Conservation (phyloP, 139 green algal species). For the Auxenochlorella pyrenoidosa region DNA sequence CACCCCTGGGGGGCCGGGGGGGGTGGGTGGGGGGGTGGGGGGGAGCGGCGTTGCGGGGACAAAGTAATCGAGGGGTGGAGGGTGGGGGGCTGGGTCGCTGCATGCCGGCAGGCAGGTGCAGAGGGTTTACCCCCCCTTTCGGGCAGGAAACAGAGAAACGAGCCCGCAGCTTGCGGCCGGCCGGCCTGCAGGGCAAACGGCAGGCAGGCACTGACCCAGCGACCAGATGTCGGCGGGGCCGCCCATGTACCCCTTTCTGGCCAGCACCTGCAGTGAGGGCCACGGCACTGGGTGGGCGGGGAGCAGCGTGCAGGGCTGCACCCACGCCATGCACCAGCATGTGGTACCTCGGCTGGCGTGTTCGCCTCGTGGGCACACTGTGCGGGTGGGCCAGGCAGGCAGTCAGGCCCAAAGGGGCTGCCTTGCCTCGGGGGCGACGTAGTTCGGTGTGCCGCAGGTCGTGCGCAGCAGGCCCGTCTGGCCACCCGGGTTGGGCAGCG, state of each 20-base stretch:
- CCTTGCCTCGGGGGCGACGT: constrained; percentile 71
- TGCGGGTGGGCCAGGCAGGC: neutral
- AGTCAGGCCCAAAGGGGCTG: neutral
- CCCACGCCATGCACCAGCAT: neutral
- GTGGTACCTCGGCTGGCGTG: no score
- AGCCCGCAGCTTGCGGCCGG: neutral
- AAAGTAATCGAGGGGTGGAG: neutral
- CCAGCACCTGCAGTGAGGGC: constrained; percentile 49
- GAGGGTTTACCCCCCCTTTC: no score
- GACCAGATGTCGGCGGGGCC: constrained; percentile 71
- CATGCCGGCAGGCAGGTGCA: neutral
- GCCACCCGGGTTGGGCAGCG: constrained; percentile 21
- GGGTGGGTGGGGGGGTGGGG: neutral
- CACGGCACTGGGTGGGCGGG: no score
- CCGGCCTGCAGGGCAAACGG: neutral
- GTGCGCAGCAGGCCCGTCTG: constrained; percentile 55
- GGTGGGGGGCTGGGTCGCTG: neutral
- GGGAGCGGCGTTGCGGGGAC: no score
- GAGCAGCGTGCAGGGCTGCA: no score
- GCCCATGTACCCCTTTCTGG: constrained; percentile 57
- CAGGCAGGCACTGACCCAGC: constrained; percentile 45
- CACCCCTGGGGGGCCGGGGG: constrained; percentile 34
- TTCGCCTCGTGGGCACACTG: neutral
- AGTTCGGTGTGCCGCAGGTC: constrained; percentile 83
- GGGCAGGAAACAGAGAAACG: neutral